Evolutionary conservation across 805 yeast genomes (phyloP), one percentile per base, ranked within the genome.

Genomic region (Nakazawaea populi): DNA sequence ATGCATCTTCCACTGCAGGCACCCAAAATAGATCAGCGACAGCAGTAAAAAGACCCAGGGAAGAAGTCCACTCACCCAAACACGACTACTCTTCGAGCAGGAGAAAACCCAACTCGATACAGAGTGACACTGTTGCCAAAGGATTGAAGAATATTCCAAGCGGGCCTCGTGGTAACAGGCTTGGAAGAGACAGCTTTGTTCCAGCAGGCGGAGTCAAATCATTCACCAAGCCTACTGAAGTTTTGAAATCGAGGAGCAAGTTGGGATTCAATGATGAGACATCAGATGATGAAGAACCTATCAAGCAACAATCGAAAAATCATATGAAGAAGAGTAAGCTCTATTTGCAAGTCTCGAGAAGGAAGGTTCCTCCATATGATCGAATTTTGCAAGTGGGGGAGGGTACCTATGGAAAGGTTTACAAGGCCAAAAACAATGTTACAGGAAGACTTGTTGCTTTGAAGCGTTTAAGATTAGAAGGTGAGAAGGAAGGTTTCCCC

Each of bases 351-450:
- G 32, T 46, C 12, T 10, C 43, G 5, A 36, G 48, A 1, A 59
- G 69, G 32, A 52, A 64, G 6, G 58, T 65, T 1, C 74, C 75
- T 10, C 63, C 78, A 2, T 89, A 86, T 64, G 84, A 85, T 56
- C 73, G 91, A 49, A 80, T 88, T 1, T 76, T 80, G 40, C 98
- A 94, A 63, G 98, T 94, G 5, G 99, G 99, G n/a, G 98, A 94
- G 68, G 99, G 99, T 8, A 94, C 98, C 0, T 94, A 94, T 65
- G 99, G 99, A 18, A 90, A 89, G 64, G 99, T 94, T 24, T 90
- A 87, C 70, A 89, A 90, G 62, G 96, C 97, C 0, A 74, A 72
- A 46, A 90, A 94, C 63, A 68, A 69, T 12, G 70, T 79, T 5
- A 88, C 96, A 0, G 75, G 79, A 1, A 82, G 79, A 52, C 70